These are phyloP conservation scores for Tetrastigma voinierianum DNA, from an alignment of 164 flowering plant species.

Conservation along the genomic window DNA sequence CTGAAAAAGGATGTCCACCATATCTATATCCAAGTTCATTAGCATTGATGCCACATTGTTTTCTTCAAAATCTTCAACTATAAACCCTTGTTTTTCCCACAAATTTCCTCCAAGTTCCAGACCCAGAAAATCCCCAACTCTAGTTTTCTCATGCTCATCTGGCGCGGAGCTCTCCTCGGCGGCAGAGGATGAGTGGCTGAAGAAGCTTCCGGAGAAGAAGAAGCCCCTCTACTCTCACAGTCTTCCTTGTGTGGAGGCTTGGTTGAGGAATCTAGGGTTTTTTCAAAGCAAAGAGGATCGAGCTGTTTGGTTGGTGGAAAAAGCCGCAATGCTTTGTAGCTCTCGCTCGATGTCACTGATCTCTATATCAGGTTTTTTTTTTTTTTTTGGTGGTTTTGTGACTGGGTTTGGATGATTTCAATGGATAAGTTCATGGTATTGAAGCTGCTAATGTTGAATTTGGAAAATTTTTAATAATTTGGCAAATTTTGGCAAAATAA, in stretches of 20 bases:
- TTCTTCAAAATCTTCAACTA: slow-evolving; percentile 2
- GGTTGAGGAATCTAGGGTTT: slow-evolving; percentile 81
- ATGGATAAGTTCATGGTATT: no score
- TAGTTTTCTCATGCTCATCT: slow-evolving; percentile 35
- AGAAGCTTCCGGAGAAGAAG: slow-evolving; percentile 78
- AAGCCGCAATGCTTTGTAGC: slow-evolving; percentile 82
- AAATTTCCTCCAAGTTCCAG: slow-evolving; percentile 17
- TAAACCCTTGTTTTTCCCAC: slow-evolving; percentile 2
- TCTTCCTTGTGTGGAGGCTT: slow-evolving; percentile 84
- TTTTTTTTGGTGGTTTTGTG: background rate
- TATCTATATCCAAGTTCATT: slow-evolving; percentile 18
- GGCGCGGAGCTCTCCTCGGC: slow-evolving; percentile 38
- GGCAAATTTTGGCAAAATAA: no score
- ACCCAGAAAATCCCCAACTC: slow-evolving; percentile 24
- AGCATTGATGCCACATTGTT: background rate
- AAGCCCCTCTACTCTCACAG: slow-evolving; percentile 89
- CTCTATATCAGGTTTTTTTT: slow-evolving; percentile 77
- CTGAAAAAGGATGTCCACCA: slow-evolving; percentile 22
- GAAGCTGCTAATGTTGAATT: no score
- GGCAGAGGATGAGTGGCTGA: slow-evolving; percentile 65
- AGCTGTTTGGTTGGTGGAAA: slow-evolving; percentile 74
- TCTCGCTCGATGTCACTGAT: slow-evolving; percentile 87
- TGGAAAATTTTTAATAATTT: no score
- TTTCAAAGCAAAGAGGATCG: slow-evolving; percentile 70
- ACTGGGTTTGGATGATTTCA: background rate